Evolutionary conservation across 257 asterid genomes (phyloP).

Genomic region (Scutellaria baicalensis): DNA sequence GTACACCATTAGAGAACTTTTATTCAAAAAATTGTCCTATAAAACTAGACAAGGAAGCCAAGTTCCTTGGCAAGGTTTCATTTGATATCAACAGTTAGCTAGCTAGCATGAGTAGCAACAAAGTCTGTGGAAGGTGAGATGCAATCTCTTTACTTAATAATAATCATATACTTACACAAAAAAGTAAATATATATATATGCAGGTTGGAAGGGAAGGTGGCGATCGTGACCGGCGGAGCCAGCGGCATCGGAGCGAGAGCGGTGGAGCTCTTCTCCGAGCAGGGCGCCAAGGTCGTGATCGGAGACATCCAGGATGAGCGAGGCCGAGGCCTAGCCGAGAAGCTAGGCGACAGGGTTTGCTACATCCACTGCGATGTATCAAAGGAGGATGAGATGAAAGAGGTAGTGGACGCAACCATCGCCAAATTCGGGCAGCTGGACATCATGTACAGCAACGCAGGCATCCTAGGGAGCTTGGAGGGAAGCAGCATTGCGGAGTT

Average conservation of each 20-base stretch:
- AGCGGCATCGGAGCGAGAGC: not conserved
- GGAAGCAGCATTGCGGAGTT: conserved; percentile 21
- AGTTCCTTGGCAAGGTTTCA: too few species aligned
- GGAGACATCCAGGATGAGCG: conserved; percentile 45
- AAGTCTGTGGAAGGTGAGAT: not conserved
- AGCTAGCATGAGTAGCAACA: not conserved
- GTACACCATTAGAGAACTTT: too few species aligned
- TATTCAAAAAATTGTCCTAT: too few species aligned
- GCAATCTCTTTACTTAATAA: too few species aligned
- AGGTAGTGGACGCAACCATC: conserved; percentile 22
- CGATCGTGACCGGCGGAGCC: conserved; percentile 12
- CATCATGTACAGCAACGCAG: conserved; percentile 50
- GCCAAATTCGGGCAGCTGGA: conserved; percentile 37
- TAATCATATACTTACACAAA: too few species aligned
- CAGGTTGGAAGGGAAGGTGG: conserved; percentile 19
- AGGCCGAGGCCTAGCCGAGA: conserved; percentile 23
- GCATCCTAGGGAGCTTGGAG: conserved; percentile 4
- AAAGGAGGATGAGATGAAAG: conserved; percentile 22
- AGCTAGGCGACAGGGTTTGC: conserved; percentile 8
- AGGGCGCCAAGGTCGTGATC: conserved; percentile 25
- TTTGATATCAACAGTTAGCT: not conserved
- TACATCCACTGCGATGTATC: conserved; percentile 51
- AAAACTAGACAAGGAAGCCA: too few species aligned
- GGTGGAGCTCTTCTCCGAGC: not conserved
- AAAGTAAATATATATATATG: too few species aligned